These are phyloP conservation scores for Lodderomyces theae DNA, from an alignment of 1,139 yeast genomes.

Conservation along the genomic window DNA sequence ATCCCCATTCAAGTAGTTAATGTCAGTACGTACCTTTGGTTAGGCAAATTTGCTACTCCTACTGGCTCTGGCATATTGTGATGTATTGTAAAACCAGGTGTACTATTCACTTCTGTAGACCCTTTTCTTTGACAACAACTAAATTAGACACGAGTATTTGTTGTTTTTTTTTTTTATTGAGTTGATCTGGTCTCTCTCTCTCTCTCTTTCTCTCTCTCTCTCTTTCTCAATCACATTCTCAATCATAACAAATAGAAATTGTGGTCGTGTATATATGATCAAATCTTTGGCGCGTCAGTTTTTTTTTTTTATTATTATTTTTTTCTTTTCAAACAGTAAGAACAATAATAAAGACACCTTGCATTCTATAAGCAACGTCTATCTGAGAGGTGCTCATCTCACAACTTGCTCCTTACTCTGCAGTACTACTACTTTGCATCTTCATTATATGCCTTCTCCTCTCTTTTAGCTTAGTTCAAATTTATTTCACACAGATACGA, in stretches of 20 bases:
- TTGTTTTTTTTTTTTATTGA: neutral
- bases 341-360: too few relatives aligned
- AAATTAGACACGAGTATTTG: slow-evolving; percentile 5
- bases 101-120: too few relatives aligned
- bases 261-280: slow-evolving; percentile 5
- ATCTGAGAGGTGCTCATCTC: too few relatives aligned
- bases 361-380: too few relatives aligned
- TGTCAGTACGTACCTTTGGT: slow-evolving; percentile 65
- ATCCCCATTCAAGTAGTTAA: neutral
- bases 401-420: neutral
- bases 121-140: too few relatives aligned
- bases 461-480: slow-evolving; percentile 6
- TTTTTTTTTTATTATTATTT: too few relatives aligned
- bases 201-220: neutral
- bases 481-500: slow-evolving; percentile 17
- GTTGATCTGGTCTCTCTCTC: neutral
- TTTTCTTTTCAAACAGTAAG: too few relatives aligned
- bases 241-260: neutral
- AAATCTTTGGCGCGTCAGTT: too few relatives aligned
- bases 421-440: neutral
- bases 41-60: slow-evolving; percentile 89
- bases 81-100: neutral
- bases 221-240: neutral
- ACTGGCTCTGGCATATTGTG: slow-evolving; percentile 51
- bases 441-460: too few relatives aligned